Evolutionary conservation across 192 early-diverging fungal genomes (phyloP).

Genomic region (Phlyctochytrium planicorne): DNA sequence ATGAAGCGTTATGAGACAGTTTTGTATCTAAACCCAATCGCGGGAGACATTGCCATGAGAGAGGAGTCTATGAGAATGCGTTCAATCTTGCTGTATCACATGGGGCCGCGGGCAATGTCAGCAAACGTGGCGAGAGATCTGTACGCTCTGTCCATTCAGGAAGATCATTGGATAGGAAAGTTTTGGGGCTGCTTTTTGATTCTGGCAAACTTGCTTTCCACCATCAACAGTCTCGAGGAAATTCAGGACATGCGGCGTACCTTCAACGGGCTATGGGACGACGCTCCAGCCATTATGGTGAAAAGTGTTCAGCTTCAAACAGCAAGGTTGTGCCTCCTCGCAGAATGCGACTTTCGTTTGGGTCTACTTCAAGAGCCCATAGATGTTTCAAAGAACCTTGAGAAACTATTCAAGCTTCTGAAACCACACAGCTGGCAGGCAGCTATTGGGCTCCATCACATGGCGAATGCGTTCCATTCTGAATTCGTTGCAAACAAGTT

Average conservation of each 20-base stretch:
- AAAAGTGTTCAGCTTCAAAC: neutral
- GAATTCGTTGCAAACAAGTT: neutral
- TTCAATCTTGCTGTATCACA: slow-evolving; percentile 20
- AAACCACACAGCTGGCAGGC: slow-evolving; percentile 25
- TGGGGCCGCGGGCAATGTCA: slow-evolving; percentile 19
- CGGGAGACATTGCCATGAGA: slow-evolving; percentile 29
- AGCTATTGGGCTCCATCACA: slow-evolving; percentile 9
- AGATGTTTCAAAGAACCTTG: neutral
- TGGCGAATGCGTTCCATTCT: neutral
- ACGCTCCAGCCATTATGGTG: neutral
- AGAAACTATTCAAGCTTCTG: neutral
- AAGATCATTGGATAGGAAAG: slow-evolving; percentile 36
- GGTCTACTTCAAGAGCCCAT: neutral
- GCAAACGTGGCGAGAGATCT: slow-evolving; percentile 20
- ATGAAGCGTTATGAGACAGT: slow-evolving; percentile 29
- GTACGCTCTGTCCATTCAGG: slow-evolving; percentile 31
- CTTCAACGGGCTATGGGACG: slow-evolving; percentile 10
- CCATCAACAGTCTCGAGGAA: slow-evolving; percentile 11
- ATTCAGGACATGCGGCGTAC: slow-evolving; percentile 15
- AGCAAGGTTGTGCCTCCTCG: neutral
- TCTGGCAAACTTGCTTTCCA: slow-evolving; percentile 26
- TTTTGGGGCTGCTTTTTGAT: slow-evolving; percentile 38
- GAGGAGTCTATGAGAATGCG: slow-evolving; percentile 36
- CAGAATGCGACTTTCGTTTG: slow-evolving; percentile 14
- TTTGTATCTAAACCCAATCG: slow-evolving; percentile 21